Percentiles rank a stretch among this genome's conserved stretches.
Evolutionary conservation across 1,284 basidiomycete genomes (phyloP).

Genomic region (Agroathelia rolfsii): DNA sequence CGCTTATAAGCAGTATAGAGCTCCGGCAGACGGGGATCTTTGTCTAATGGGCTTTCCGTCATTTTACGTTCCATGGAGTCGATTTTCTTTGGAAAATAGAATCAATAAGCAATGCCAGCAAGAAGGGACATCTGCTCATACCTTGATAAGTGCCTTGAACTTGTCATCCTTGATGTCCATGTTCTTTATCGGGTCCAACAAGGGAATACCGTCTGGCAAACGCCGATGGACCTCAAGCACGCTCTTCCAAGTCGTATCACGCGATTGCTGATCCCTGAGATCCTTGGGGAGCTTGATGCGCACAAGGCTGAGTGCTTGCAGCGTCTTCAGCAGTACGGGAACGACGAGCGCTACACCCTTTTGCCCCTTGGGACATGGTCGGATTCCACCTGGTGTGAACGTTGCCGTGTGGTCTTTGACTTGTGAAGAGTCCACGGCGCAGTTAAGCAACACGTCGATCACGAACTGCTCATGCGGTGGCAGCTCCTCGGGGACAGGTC

Average conservation of each 20-base stretch:
- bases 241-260: constrained; percentile 84
- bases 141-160: constrained; percentile 81
- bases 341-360: constrained; percentile 83
- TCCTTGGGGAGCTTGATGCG: constrained; percentile 89
- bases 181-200: constrained; percentile 90
- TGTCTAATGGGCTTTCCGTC: constrained; percentile 66
- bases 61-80: constrained; percentile 78
- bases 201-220: constrained; percentile 79
- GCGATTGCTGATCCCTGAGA: constrained; percentile 62
- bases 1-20: constrained; percentile 73
- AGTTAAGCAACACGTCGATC: constrained; percentile 87
- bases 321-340: constrained; percentile 80
- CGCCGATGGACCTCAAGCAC: constrained; percentile 84
- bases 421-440: constrained; percentile 55
- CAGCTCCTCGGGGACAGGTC: constrained; percentile 55
- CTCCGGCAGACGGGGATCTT: constrained; percentile 63
- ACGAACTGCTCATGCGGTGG: constrained; percentile 87
- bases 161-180: constrained; percentile 96
- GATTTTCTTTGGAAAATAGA: constrained; percentile 60
- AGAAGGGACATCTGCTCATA: constrained; percentile 23
- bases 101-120: not conserved
- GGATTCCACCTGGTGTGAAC: constrained; percentile 58
- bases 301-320: constrained; percentile 82
- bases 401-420: constrained; percentile 52
- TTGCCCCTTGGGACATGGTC: constrained; percentile 61